These are phyloP conservation scores for Tripterygium wilfordii DNA, from an alignment of 177 flowering plant species.

Conservation along the genomic window DNA sequence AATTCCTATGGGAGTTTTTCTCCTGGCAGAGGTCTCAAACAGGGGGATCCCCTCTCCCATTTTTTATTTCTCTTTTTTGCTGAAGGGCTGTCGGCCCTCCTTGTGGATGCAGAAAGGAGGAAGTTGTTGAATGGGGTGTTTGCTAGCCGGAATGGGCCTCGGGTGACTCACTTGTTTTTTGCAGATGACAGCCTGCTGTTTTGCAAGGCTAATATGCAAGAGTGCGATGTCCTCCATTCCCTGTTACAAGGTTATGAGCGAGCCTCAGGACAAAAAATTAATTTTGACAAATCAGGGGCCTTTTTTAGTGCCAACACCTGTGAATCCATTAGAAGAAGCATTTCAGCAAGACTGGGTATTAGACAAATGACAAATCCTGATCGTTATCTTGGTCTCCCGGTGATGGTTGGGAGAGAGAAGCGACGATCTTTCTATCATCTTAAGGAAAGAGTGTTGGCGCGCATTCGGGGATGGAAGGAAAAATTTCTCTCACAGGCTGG, in stretches of 20 bases:
- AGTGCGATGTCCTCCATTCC: not conserved
- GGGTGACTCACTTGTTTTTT: not conserved
- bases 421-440: not conserved
- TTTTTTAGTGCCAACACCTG: not conserved
- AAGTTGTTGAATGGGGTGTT: not conserved
- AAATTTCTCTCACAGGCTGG: not conserved
- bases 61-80: not conserved
- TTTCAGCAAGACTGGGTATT: not conserved
- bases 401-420: not conserved
- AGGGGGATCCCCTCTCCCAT: not conserved
- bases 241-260: not conserved
- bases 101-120: not conserved
- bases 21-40: not conserved
- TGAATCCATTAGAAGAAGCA: not conserved
- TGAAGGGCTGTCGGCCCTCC: not conserved
- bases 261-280: not conserved
- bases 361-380: not conserved
- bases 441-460: not conserved
- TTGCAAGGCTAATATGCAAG: not conserved
- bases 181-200: not conserved
- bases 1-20: not conserved
- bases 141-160: not conserved
- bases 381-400: not conserved
- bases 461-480: not conserved
- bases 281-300: not conserved